Base-by-base conservation (phyloP, 2,329 filamentous ascomycete species). In the Microcera coccophila region DNA sequence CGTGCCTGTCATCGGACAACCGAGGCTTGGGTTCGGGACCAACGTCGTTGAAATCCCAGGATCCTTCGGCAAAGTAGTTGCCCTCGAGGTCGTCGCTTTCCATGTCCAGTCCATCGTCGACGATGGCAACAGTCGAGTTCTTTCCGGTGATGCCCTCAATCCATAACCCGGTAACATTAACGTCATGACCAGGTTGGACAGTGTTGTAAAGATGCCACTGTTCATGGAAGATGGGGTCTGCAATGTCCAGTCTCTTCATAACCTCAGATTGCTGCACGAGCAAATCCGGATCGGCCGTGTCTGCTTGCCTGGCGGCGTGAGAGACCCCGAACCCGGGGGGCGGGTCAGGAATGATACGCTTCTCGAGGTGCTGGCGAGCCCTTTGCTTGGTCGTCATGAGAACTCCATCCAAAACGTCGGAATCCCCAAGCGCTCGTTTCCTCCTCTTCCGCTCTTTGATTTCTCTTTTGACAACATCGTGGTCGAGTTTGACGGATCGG, bases 161-260 rank as follows among this genome's bases (percentile, higher is more conserved):
- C 93, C 93, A 98, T 5, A 97, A 76, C 11, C 84, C 89, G 1
- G 90, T 95, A n/a, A 97, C 90, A 59, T 98, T 98, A 59, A 98
- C 79, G 63, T 98, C 93, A 66, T 97, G 87, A 5, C 90, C 91
- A 1, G 81, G 62, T 55, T 95, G 82, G 5, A 85, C 63, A 0
- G 85, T 75, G 62, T 98, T 98, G 71, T 86, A 84, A 36, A 98
- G 72, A 74, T 98, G 93, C 93, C 93, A 98, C 67, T 98, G 93
- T 43, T 94, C 85, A 32, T 78, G 74, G 67, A 97, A 98, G 39
- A 95, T 95, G 15, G 93, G 93, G 59, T 98, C 93, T 22, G 72
- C 66, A 51, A 98, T 97, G 12, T 74, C 73, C n/a, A 98, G 73
- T 2, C 74, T 70, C 38, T 74, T 66, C 53, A 82, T 82, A 36